Evolutionary conservation across 495 filamentous ascomycete genomes (phyloP).

Genomic region (Astrocystis sublimbata): DNA sequence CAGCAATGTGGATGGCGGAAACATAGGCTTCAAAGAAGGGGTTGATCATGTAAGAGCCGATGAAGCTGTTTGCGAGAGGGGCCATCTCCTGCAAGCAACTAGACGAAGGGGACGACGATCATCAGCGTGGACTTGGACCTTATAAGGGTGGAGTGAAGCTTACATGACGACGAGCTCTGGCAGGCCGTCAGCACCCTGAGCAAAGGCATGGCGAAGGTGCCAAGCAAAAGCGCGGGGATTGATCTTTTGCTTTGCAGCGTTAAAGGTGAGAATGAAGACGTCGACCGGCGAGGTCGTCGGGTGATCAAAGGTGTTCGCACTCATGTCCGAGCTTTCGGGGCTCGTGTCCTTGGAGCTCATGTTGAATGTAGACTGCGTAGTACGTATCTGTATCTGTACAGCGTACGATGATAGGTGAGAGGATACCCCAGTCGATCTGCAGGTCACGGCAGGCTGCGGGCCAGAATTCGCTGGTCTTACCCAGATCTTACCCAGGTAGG

Average conservation of each 20-base stretch:
- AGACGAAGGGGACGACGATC: slow-evolving; percentile 27
- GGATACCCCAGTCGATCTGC: not conserved
- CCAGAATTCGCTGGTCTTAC: too few relatives aligned
- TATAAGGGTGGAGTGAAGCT: slow-evolving; percentile 11
- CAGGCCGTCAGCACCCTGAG: slow-evolving; percentile 45
- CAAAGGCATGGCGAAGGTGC: slow-evolving; percentile 71
- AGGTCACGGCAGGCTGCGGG: not conserved
- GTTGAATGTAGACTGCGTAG: not conserved
- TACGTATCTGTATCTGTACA: too few relatives aligned
- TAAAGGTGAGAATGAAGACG: slow-evolving; percentile 84
- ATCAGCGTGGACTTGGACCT: slow-evolving; percentile 21
- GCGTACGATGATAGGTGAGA: not conserved
- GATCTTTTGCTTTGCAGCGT: slow-evolving; percentile 73
- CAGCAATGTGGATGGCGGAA: slow-evolving; percentile 69
- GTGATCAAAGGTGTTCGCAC: not conserved
- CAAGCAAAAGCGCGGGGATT: slow-evolving; percentile 64
- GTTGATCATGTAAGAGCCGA: slow-evolving; percentile 77
- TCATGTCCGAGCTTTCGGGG: not conserved
- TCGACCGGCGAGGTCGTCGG: slow-evolving; percentile 35
- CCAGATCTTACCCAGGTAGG: too few relatives aligned
- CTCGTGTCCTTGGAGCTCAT: not conserved
- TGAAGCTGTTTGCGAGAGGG: slow-evolving; percentile 77
- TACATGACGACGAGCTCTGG: slow-evolving; percentile 71
- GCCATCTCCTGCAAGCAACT: slow-evolving; percentile 87
- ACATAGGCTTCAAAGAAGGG: slow-evolving; percentile 72